A percentile compares a stretch with the other conserved stretches of the same genome.
phyloP scores from a whole-genome alignment of 2,329 filamentous ascomycete genomes.

The Alternaria sp. region DNA sequence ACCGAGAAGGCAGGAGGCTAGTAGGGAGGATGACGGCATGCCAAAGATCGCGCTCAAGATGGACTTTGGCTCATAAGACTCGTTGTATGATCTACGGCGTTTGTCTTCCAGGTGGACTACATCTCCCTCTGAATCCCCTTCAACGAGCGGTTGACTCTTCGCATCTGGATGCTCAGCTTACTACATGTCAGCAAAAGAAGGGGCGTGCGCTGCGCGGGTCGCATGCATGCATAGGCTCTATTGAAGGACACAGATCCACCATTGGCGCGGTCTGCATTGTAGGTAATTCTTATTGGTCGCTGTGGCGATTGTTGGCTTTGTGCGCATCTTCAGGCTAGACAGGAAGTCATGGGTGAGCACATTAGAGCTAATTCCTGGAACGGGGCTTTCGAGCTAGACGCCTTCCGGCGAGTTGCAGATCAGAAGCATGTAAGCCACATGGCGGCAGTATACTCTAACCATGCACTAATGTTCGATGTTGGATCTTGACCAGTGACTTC shows the following conservation, averaged over 20 bases:
- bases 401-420: not conserved
- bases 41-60: constrained; percentile 95
- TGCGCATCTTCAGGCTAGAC: not conserved
- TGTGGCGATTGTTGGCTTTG: not conserved
- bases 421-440: not conserved
- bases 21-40: constrained; percentile 60
- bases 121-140: not conserved
- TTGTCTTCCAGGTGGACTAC: not conserved
- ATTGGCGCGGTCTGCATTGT: not conserved
- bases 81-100: not conserved
- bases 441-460: not conserved
- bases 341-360: not conserved
- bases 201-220: not conserved
- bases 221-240: not conserved
- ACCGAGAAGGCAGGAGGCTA: constrained; percentile 55
- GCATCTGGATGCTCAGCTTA: not conserved
- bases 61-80: constrained; percentile 67
- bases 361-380: not conserved
- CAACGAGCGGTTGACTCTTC: not conserved
- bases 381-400: not conserved
- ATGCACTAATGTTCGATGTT: not conserved
- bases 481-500: not conserved
- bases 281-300: not conserved
- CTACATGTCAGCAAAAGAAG: not conserved
- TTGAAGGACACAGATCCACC: not conserved